Percentiles rank a stretch among this genome's conserved stretches.
Evolutionary conservation across 257 asterid species (phyloP).

Genomic region (Salvia hispanica): DNA sequence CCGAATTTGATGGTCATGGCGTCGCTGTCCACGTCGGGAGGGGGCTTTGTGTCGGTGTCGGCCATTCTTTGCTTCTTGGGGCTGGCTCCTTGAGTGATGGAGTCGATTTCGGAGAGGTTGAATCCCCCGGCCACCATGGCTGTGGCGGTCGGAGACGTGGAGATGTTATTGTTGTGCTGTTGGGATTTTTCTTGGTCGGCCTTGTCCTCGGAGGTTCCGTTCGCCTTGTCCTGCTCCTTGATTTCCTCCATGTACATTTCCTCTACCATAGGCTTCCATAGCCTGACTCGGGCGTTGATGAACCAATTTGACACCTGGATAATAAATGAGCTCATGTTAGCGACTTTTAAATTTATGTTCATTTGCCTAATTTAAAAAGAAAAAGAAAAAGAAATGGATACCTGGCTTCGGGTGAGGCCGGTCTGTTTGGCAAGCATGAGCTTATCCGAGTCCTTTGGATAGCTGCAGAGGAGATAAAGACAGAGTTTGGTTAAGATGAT

Average conservation of each 20-base stretch:
- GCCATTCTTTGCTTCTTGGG: constrained; percentile 69
- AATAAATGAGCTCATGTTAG: not conserved
- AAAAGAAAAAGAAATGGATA: constrained; percentile 6
- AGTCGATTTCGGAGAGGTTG: constrained; percentile 68
- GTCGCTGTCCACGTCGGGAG: constrained; percentile 36
- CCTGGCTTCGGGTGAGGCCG: constrained; percentile 98
- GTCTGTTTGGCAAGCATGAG: constrained; percentile 95
- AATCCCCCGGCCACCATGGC: constrained; percentile 38
- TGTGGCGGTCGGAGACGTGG: constrained; percentile 49
- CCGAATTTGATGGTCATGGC: constrained; percentile 52
- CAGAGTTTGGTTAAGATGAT: not conserved
- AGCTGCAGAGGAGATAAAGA: constrained; percentile 41
- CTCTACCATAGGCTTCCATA: constrained; percentile 99
- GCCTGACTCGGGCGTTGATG: constrained; percentile 94
- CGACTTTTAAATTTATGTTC: too few species aligned
- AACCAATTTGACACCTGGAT: constrained; percentile 96
- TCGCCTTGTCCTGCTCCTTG: constrained; percentile 66
- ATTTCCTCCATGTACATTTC: constrained; percentile 95
- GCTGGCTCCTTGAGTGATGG: constrained; percentile 60
- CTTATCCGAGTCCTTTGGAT: constrained; percentile 97
- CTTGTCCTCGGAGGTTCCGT: constrained; percentile 57
- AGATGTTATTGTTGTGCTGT: constrained; percentile 26
- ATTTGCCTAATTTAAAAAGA: too few species aligned
- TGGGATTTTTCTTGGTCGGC: constrained; percentile 29
- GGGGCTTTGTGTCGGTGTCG: constrained; percentile 43